Base-by-base conservation (phyloP, 163 green algal genomes). In the Botryococcus braunii region DNA sequence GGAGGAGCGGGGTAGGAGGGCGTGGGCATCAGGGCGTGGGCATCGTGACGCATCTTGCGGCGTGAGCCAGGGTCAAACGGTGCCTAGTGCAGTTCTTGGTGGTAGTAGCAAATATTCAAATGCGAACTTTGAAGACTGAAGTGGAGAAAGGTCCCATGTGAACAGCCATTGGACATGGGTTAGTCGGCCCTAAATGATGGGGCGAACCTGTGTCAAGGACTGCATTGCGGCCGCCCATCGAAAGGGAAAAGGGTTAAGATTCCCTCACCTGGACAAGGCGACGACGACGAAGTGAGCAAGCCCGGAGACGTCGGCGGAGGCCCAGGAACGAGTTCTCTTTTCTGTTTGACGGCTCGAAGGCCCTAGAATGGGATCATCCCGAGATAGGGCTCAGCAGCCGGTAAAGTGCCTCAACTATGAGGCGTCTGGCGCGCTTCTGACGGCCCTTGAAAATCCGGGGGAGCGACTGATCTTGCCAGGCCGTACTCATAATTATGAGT, bases 401-500 rank as follows among this genome's bases (percentile, higher is more conserved):
- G 86, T 89, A 93, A 88, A 91, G 85, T 81, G 88, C 80, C 71
- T 80, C 85, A 90, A 74, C 66, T 92, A 74, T 92, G 81, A 79
- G 73, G 85, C 89, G 87, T 92, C 84, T 82, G 84, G 85, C 75
- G 82, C 87, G 84, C 81, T 79, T 81, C 74, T 79, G 82, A 92
- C 83, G 83, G 84, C 78, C 88, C 87, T 79, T 95, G 87, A 95
- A 93, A 93, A 92, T 89, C 77, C 76, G 76, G 75, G 81, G 80
- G 83, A 91, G 84, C 82, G 76, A 82, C 90, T 86, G 77, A 89
- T 89, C 82, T 78, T 83, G 77, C 81, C 82, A 80, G 81, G 82
- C 92, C 88, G 86, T 95, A 92, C 86, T 91, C 85, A 91, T 92
- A 95, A 92, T n/a, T n/a, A n/a, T n/a, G n/a, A n/a, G n/a, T n/a